Evolutionary conservation across 2,329 filamentous ascomycete genomes (phyloP), one percentile per base, ranked within the genome.

Genomic region (Epichloe aotearoae): DNA sequence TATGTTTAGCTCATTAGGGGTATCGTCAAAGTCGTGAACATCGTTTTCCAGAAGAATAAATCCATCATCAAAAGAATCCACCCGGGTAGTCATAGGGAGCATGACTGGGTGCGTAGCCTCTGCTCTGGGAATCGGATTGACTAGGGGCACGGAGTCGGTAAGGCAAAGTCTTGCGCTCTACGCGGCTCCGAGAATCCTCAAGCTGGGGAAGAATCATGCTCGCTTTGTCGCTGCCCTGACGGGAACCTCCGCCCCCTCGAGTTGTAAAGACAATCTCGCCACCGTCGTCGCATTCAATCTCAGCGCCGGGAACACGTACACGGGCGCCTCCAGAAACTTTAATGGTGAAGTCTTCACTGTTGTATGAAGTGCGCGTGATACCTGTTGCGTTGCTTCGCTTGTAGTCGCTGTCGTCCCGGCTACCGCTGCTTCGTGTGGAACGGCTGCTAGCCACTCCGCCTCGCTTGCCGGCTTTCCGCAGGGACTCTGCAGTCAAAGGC

Each of bases 371-470:
- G 36, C 75, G 69, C 4, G 79, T 83, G 10, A 80, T 78, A 40
- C 77, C 73, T 12, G 80, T 83, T 0, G 79, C 80, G 30, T 76
- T 77, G 50, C 79, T 82, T 55, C 76, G 75, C 56, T 73, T 74
- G 62, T 75, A 81, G 51, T 82, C 80, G 63, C 79, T 83, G 52
- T 83, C 79, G 57, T 83, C 80, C 42, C 72, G 78, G 60, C 80
- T 83, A 20, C 64, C 73, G 55, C 73, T 80, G 69, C 75, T 82
- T 55, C 73, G 73, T 49, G 73, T 82, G 39, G 75, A 80, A 23
- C 73, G 73, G 59, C 74, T 79, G 67, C 73, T 79, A 20, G 68
- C 65, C 6, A 67, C 71, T 52, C 68, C 72, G 54, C 67, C 71
- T 50, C 60, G 63, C 58, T 69, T 73, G 55, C 64, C 71, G 30